Percentiles rank a stretch among this genome's conserved stretches.
phyloP scores from a whole-genome alignment of 352 stramenopile genomes.

The Pythium biforme region DNA sequence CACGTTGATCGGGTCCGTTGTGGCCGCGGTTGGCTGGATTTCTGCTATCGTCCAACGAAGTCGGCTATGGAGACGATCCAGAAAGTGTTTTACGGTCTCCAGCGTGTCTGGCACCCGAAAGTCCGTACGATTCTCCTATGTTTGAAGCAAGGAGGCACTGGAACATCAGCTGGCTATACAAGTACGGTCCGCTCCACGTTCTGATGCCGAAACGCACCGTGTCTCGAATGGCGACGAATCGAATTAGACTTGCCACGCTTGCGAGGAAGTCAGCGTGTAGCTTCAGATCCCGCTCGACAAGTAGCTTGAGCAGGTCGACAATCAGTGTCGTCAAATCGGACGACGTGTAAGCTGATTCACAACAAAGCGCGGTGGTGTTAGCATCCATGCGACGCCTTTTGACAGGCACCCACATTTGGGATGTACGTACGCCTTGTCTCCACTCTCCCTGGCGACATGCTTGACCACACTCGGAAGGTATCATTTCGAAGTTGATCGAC shows the following conservation, averaged over 20 bases:
- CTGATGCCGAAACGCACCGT: constrained; percentile 30
- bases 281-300: constrained; percentile 58
- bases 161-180: too few relatives aligned
- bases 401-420: too few relatives aligned
- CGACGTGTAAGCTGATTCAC: constrained; percentile 19
- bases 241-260: constrained; percentile 61
- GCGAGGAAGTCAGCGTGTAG: constrained; percentile 60
- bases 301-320: constrained; percentile 33
- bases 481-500: constrained; percentile 60
- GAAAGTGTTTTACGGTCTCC: background rate
- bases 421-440: constrained; percentile 32
- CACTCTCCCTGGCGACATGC: too few relatives aligned
- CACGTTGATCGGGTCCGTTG: background rate
- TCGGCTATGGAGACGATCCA: constrained; percentile 20
- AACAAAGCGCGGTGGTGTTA: too few relatives aligned
- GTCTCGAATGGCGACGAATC: constrained; percentile 66
- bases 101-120: background rate
- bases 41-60: constrained; percentile 22
- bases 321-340: constrained; percentile 32
- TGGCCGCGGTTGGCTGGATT: background rate
- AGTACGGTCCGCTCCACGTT: too few relatives aligned
- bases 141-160: background rate
- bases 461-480: constrained; percentile 39
- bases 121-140: constrained; percentile 13
- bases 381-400: too few relatives aligned